Base-by-base conservation (phyloP, 352 stramenopile genomes). In the Thraustochytrium striatum region DNA sequence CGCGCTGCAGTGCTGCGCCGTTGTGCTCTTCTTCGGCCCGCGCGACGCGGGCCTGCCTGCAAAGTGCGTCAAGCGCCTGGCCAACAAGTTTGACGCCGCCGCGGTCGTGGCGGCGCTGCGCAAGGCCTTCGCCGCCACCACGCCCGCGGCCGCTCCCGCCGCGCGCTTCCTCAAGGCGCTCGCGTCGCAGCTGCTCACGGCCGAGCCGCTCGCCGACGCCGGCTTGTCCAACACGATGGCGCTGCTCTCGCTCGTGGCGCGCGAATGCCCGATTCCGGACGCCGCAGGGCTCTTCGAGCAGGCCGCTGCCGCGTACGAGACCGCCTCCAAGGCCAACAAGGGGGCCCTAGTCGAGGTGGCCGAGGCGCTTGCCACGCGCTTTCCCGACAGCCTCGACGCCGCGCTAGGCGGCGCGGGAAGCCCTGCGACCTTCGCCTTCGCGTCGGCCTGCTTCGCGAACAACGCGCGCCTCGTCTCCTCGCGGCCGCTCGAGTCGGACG, bases 131-230 rank as follows among this genome's bases (percentile, higher is more conserved):
- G 44, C 32, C 32, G 65, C 16, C 16, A 21, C 21, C 16, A 33
- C 59, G 33, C 7, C 21, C 9, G 11, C 39, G 16, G 52, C 41
- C n/a, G 43, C 65, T 21, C 19, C 65, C 16, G 50, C 43, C n/a
- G 65, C 58, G 3, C 5, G n/a, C 65, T 75, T 75, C 30, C 32
- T 75, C 7, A 21, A 21, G 7, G 9, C 58, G 19, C 39, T 75
- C 35, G 65, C 25, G 19, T 5, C 32, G 43, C 65, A 75, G 39
- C 65, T 75, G 8, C 16, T 25, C 25, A 55, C 16, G 47, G 47
- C 16, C 16, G 47, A 55, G 25, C 16, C 47, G 16, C 47, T 25
- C 25, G 47, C 16, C 16, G 16, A 21, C 47, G 39, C 41, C 41
- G 21, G 41, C 25, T 41, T 13, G 21, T n/a, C 28, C 2, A 38